Evolutionary conservation across 768 basidiomycete genomes (phyloP).

Genomic region (Auriscalpium microsporum): DNA sequence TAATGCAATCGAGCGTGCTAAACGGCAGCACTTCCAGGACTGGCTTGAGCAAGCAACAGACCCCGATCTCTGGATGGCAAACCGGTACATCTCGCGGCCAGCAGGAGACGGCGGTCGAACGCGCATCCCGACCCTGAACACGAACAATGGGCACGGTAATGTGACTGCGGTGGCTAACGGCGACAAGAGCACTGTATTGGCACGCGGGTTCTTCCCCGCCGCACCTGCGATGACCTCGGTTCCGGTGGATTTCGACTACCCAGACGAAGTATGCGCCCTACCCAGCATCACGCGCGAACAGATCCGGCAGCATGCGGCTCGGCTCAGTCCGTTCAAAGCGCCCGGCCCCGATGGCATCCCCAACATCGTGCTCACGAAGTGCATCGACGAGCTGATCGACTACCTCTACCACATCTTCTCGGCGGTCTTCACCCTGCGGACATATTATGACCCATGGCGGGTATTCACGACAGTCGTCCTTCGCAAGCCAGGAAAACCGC

Average conservation of each 20-base stretch:
- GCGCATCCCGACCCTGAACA: constrained; percentile 14
- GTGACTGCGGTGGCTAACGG: background rate
- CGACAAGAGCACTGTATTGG: constrained; percentile 14
- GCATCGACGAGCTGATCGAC: constrained; percentile 18
- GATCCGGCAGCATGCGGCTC: constrained; percentile 17
- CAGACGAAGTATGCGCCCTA: constrained; percentile 16
- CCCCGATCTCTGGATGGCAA: constrained; percentile 15
- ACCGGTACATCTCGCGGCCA: background rate
- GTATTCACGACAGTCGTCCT: constrained; percentile 8
- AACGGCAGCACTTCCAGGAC: constrained; percentile 18
- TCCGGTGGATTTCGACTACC: constrained; percentile 16
- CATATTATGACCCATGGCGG: constrained; percentile 1
- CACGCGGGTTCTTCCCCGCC: constrained; percentile 22
- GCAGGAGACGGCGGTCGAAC: constrained; percentile 8
- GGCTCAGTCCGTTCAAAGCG: constrained; percentile 29
- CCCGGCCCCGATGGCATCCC: constrained; percentile 21
- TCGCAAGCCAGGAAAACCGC: constrained; percentile 15
- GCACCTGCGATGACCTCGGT: constrained; percentile 4
- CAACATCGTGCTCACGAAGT: constrained; percentile 26
- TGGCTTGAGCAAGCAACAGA: constrained; percentile 14
- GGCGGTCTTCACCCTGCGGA: constrained; percentile 4
- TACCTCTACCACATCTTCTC: constrained; percentile 18
- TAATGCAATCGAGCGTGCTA: constrained; percentile 12
- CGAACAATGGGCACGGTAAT: background rate
- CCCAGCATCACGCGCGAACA: constrained; percentile 19